phyloP scores from a whole-genome alignment of 805 yeast species.

The Hanseniaspora mollemarum region DNA sequence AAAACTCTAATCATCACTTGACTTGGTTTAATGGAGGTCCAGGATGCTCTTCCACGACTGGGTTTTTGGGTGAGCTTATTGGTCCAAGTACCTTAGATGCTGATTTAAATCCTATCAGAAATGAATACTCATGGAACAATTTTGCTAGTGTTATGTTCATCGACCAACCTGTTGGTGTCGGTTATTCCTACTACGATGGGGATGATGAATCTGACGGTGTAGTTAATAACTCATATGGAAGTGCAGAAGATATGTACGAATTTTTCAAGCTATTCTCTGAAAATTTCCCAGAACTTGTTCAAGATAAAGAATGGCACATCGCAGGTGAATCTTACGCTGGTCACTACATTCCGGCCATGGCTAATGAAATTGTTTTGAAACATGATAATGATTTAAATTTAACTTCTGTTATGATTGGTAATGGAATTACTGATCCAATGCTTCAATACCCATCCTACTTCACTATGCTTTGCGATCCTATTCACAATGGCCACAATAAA shows the following conservation, averaged over 20 bases:
- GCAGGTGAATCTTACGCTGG: slow-evolving; percentile 83
- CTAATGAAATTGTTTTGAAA: slow-evolving; percentile 37
- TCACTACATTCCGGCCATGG: slow-evolving; percentile 65
- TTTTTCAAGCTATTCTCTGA: slow-evolving; percentile 75
- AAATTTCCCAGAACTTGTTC: slow-evolving; percentile 61
- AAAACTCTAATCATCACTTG: slow-evolving; percentile 11
- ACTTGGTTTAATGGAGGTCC: slow-evolving; percentile 91
- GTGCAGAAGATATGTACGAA: slow-evolving; percentile 77
- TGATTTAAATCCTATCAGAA: slow-evolving; percentile 55
- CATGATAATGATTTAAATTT: slow-evolving; percentile 47
- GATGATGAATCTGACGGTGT: slow-evolving; percentile 2
- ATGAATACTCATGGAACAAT: slow-evolving; percentile 82
- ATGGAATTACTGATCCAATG: slow-evolving; percentile 80
- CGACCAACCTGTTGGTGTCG: slow-evolving; percentile 91
- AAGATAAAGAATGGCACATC: slow-evolving; percentile 47
- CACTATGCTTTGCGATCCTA: slow-evolving; percentile 77
- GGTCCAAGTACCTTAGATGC: slow-evolving; percentile 73
- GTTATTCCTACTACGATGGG: slow-evolving; percentile 55
- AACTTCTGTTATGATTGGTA: slow-evolving; percentile 76
- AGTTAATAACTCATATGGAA: slow-evolving; percentile 62
- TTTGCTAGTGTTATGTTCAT: slow-evolving; percentile 83
- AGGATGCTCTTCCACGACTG: slow-evolving; percentile 86
- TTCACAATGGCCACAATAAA: slow-evolving; percentile 70
- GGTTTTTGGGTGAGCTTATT: slow-evolving; percentile 68
- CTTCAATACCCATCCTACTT: slow-evolving; percentile 67